Conservation (phyloP, 2,329 filamentous ascomycete species). For the Zopfia rhizophila region DNA sequence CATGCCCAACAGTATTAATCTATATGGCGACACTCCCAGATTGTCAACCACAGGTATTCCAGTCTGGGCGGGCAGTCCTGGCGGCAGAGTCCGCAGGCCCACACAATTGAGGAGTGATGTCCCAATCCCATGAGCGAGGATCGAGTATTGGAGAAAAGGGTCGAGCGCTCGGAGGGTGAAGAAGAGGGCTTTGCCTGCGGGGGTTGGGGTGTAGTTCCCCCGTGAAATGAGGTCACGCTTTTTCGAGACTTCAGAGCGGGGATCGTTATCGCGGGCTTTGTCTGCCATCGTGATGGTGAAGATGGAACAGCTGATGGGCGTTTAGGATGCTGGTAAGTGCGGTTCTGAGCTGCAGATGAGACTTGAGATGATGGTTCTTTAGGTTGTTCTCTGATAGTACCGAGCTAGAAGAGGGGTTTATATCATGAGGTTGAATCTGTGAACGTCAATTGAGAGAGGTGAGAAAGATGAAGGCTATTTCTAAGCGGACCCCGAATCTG, state of each 20-base stretch:
- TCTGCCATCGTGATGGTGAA: slow-evolving; percentile 15
- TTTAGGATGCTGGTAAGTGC: not conserved
- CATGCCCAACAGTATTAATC: slow-evolving; percentile 65
- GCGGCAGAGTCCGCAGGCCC: slow-evolving; percentile 56
- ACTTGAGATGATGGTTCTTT: no score
- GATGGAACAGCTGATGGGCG: not conserved
- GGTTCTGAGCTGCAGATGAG: no score
- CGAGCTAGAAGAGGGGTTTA: no score
- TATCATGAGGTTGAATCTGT: no score
- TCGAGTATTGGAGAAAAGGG: slow-evolving; percentile 60
- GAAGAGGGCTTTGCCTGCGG: slow-evolving; percentile 54
- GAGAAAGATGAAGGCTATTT: no score
- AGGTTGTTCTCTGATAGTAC: no score
- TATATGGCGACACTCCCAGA: slow-evolving; percentile 62
- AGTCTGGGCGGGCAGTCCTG: slow-evolving; percentile 54
- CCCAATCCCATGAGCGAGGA: slow-evolving; percentile 57
- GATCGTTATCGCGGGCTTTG: slow-evolving; percentile 32
- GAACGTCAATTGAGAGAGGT: no score
- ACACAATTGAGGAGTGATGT: slow-evolving; percentile 57
- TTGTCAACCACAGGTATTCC: slow-evolving; percentile 53
- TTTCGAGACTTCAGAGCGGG: slow-evolving; percentile 42
- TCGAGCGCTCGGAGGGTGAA: slow-evolving; percentile 60
- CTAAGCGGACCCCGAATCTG: no score
- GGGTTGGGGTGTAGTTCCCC: slow-evolving; percentile 53
- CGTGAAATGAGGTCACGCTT: slow-evolving; percentile 52